Percentiles rank a stretch among this genome's conserved stretches.
These are phyloP conservation scores for Yarrowia osloensis DNA, from an alignment of 805 yeast genomes.

Conservation along the genomic window DNA sequence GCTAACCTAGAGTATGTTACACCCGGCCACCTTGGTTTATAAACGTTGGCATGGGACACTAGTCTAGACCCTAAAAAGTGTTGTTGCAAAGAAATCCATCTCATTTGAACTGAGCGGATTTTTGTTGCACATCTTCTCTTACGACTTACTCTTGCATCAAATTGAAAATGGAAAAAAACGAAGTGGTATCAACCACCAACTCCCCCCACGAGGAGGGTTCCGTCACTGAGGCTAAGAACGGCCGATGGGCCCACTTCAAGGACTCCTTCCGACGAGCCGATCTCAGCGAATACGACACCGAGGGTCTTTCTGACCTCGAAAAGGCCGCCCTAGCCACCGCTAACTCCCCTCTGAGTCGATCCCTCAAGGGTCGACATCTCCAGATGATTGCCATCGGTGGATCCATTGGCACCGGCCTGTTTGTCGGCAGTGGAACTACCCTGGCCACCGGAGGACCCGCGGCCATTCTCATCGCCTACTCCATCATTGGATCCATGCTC, in stretches of 20 bases:
- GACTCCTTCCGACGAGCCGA: constrained; percentile 44
- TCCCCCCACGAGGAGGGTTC: constrained; percentile 17
- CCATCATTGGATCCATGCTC: constrained; percentile 62
- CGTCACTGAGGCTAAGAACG: constrained; percentile 7
- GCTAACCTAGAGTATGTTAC: constrained; percentile 14
- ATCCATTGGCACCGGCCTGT: constrained; percentile 73
- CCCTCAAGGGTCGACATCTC: constrained; percentile 57
- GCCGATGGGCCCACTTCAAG: constrained; percentile 24
- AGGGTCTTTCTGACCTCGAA: constrained; percentile 46
- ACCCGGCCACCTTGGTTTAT: background rate
- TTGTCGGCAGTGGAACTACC: constrained; percentile 67
- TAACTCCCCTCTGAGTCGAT: constrained; percentile 51
- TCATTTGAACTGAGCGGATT: constrained; percentile 30
- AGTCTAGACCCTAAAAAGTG: constrained; percentile 7
- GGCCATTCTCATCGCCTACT: constrained; percentile 57
- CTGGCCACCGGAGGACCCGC: constrained; percentile 62
- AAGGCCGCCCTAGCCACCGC: constrained; percentile 50
- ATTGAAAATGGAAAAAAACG: constrained; percentile 15
- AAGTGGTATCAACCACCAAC: background rate
- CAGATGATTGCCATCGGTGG: constrained; percentile 77
- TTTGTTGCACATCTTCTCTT: background rate
- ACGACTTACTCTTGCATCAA: background rate
- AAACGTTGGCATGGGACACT: constrained; percentile 1
- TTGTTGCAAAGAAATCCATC: constrained; percentile 1
- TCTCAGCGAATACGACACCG: constrained; percentile 44